Base-by-base conservation (phyloP, 306 rosid genomes). In the Mucuna pruriens region DNA sequence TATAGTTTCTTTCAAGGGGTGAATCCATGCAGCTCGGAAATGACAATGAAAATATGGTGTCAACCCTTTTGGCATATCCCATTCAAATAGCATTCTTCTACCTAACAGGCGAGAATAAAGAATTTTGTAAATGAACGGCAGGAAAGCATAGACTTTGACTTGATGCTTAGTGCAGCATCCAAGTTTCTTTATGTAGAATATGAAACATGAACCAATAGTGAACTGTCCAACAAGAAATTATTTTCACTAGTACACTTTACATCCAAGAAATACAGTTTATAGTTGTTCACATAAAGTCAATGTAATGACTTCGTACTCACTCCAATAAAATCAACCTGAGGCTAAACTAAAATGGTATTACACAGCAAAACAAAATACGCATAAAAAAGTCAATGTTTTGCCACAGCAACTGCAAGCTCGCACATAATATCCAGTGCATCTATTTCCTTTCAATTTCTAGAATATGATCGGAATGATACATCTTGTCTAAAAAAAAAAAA, bases 351-450 rank as follows among this genome's bases (percentile, higher is more conserved):
- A 25, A 25, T 19, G 36, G 3, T 25, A 39, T n/a, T 54, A 26
- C 40, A 40, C 17, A 42, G 58, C 36, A 54, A 10, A 71, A 71
- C 1, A 19, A 15, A 65, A 20, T 13, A 33, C n/a, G 20, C 36
- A 19, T 33, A 1, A 46, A 63, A 29, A 19, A 22, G 44, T 4
- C 38, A 17, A 20, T 62, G 23, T 15, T 61, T 45, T 58, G n/a
- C 57, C 49, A 31, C 12, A 65, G 65, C 48, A 84, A 49, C 29
- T 29, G 26, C 80, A 79, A 77, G n/a, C 63, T 58, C 7, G 19
- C 61, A 68, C 29, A 75, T 40, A 74, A 45, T 11, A 33, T 68
- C 38, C 19, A 5, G 39, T n/a, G 33, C 29, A 38, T 49, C 58
- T 38, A 57, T 70, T 29, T 22, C 66, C 34, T 5, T 52, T 48